Conservation (phyloP, 2,329 filamentous ascomycete species). For the Podosphaera fusca region DNA sequence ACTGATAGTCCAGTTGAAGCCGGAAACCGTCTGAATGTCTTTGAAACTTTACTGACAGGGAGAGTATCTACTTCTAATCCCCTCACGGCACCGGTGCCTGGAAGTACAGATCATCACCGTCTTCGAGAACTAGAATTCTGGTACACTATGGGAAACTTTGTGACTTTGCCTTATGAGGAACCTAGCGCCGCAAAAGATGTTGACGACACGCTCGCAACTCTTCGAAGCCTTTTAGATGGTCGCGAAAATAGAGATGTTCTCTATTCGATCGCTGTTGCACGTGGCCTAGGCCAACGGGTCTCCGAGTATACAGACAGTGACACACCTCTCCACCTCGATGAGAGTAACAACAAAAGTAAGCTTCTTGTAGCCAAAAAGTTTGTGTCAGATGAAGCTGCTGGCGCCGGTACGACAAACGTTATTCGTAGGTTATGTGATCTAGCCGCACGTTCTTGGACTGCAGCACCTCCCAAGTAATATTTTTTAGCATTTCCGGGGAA, state of each 20-base stretch:
- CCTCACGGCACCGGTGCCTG: conserved; percentile 26
- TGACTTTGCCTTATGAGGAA: conserved; percentile 39
- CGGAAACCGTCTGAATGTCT: conserved; percentile 45
- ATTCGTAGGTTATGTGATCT: conserved; percentile 48
- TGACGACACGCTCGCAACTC: conserved; percentile 38
- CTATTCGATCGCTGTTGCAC: conserved; percentile 65
- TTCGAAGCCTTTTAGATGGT: conserved; percentile 51
- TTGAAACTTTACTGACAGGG: conserved; percentile 57
- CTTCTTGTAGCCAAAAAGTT: conserved; percentile 48
- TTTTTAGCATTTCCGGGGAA: not conserved
- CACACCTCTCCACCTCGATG: conserved; percentile 36
- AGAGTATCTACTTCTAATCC: conserved; percentile 37
- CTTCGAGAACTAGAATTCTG: conserved; percentile 57
- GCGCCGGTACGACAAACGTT: conserved; percentile 52
- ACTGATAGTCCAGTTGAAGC: conserved; percentile 40
- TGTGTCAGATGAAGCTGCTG: conserved; percentile 38
- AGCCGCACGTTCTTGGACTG: conserved; percentile 24
- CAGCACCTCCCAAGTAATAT: conserved; percentile 2
- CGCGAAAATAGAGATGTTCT: conserved; percentile 76
- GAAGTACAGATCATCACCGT: conserved; percentile 28
- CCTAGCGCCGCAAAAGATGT: conserved; percentile 31
- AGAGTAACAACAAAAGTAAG: conserved; percentile 41
- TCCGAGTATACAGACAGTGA: conserved; percentile 33
- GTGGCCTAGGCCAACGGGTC: conserved; percentile 46
- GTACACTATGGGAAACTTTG: conserved; percentile 52